Evolutionary conservation across 75 land plant genomes (phyloP).

Genomic region (Pinus tabuliformis): DNA sequence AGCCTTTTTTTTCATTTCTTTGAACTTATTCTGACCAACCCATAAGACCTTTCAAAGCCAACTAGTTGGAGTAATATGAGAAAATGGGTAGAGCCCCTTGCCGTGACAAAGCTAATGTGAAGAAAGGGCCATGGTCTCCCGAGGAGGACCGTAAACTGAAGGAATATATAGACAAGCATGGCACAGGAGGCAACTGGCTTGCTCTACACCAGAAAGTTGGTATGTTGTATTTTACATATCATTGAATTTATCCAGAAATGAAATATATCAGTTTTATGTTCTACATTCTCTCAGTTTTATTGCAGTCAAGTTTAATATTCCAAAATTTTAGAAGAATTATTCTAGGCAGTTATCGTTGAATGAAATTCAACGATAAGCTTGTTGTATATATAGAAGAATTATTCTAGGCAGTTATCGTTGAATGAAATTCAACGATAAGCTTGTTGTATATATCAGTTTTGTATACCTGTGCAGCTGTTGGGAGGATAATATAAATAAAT

Average conservation of each 20-base stretch:
- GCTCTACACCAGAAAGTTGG: slow-evolving; percentile 43
- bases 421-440: too few relatives aligned
- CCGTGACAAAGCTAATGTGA: slow-evolving; percentile 65
- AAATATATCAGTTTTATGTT: not conserved
- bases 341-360: too few relatives aligned
- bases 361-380: too few relatives aligned
- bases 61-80: not conserved
- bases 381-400: not conserved
- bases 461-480: too few relatives aligned
- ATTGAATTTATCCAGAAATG: not conserved
- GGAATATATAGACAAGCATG: slow-evolving; percentile 57
- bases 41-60: not conserved
- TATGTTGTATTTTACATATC: not conserved
- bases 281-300: not conserved
- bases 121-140: slow-evolving; percentile 70
- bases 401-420: not conserved
- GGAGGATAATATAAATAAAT: too few relatives aligned
- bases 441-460: too few relatives aligned
- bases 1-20: too few relatives aligned
- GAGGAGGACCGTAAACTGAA: slow-evolving; percentile 63
- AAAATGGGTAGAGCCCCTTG: slow-evolving; percentile 57
- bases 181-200: slow-evolving; percentile 68
- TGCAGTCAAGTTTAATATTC: not conserved
- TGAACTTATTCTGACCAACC: not conserved
- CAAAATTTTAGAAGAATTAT: not conserved